Percentiles rank a stretch among this genome's conserved stretches.
Conservation (phyloP, 257 asterid species). For the Galeopsis tetrahit region DNA sequence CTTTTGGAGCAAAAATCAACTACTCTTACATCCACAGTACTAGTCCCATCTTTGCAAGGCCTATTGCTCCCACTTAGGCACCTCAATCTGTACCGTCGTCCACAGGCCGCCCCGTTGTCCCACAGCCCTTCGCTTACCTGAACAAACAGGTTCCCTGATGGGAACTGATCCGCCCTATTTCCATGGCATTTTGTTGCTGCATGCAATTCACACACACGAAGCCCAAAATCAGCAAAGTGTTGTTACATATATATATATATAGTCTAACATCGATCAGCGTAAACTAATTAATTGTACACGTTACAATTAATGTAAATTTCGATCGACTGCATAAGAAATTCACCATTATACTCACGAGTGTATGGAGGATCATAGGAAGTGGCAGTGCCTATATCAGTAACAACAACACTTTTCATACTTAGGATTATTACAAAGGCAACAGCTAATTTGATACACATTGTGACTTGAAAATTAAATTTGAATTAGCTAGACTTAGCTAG, state of each 20-base stretch:
- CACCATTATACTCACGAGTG: constrained; percentile 48
- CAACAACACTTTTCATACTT: constrained; percentile 33
- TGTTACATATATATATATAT: too few species aligned
- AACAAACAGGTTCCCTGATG: constrained; percentile 71
- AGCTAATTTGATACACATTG: constrained; percentile 36
- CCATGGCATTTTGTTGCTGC: constrained; percentile 75
- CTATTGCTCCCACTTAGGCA: constrained; percentile 59
- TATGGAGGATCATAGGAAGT: constrained; percentile 73
- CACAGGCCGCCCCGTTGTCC: constrained; percentile 89
- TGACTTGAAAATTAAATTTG: neutral
- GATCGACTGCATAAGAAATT: too few species aligned
- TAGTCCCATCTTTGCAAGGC: constrained; percentile 55
- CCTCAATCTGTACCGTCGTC: constrained; percentile 60
- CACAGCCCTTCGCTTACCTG: constrained; percentile 71
- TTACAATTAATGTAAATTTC: too few species aligned
- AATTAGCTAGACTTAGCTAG: too few species aligned
- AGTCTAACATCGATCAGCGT: too few species aligned
- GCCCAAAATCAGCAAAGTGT: too few species aligned
- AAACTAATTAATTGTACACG: too few species aligned
- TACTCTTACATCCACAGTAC: constrained; percentile 64
- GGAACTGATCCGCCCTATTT: constrained; percentile 70
- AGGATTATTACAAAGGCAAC: constrained; percentile 35
- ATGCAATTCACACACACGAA: constrained; percentile 35
- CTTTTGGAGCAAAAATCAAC: constrained; percentile 66
- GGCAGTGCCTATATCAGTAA: constrained; percentile 70